Percentiles rank a stretch among this genome's conserved stretches.
phyloP scores from a whole-genome alignment of 1,139 yeast species.

The Ogataea hybrid region DNA sequence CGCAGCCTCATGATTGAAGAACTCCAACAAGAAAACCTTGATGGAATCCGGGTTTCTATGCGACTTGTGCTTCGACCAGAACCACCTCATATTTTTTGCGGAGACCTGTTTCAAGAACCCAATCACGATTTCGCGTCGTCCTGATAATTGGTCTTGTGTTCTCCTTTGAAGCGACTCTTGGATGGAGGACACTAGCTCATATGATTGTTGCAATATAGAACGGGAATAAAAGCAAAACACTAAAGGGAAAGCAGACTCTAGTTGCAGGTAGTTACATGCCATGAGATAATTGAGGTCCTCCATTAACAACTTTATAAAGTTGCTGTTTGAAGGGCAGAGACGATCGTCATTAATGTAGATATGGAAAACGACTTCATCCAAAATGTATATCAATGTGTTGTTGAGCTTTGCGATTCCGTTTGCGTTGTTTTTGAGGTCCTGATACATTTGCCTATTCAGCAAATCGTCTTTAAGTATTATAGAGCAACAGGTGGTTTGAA shows the following conservation, averaged over 20 bases:
- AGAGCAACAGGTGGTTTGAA: neutral
- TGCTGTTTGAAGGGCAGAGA: neutral
- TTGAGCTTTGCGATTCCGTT: conserved; percentile 1
- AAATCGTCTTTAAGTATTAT: conserved; percentile 1
- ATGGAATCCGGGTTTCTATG: conserved; percentile 7
- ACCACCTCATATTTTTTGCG: conserved; percentile 8
- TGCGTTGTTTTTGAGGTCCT: conserved; percentile 3
- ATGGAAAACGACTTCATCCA: conserved; percentile 8
- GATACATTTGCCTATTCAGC: conserved; percentile 5
- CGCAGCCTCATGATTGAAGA: conserved; percentile 27
- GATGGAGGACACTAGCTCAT: conserved; percentile 16
- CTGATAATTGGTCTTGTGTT: conserved; percentile 16
- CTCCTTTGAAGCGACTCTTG: conserved; percentile 22
- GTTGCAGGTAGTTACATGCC: conserved; percentile 16
- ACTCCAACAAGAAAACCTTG: conserved; percentile 15
- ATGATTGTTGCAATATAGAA: conserved; percentile 13
- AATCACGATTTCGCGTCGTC: conserved; percentile 22
- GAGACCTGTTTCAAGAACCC: conserved; percentile 26
- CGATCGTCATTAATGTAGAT: conserved; percentile 8
- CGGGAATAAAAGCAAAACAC: conserved; percentile 28
- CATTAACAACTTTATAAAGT: conserved; percentile 7
- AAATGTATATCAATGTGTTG: conserved; percentile 6
- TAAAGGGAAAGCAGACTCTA: conserved; percentile 23
- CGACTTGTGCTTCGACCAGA: conserved; percentile 5
- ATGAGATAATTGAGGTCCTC: conserved; percentile 20